Conservation (phyloP, 108 stramenopile genomes). For the Mediolabrus comicus region DNA sequence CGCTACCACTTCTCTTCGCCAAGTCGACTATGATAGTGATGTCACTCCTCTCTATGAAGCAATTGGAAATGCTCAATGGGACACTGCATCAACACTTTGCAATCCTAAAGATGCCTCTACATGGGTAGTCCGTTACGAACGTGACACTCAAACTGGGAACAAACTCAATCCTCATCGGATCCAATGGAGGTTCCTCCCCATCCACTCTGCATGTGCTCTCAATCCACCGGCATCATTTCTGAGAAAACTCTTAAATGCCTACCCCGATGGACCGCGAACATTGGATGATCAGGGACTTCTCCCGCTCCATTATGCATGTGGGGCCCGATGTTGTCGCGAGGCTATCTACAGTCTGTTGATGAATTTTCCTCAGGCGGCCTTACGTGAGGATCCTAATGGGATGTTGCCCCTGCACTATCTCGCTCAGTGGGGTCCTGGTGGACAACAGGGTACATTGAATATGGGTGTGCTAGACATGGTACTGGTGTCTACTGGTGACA, state of each 20-base stretch:
- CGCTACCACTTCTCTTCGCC: slow-evolving; percentile 13
- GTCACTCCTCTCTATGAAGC: slow-evolving; percentile 74
- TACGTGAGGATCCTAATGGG: slow-evolving; percentile 64
- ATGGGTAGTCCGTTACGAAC: slow-evolving; percentile 76
- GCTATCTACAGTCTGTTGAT: slow-evolving; percentile 71
- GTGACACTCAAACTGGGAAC: slow-evolving; percentile 29
- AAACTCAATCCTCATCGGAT: slow-evolving; percentile 32
- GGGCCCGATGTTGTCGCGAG: slow-evolving; percentile 66
- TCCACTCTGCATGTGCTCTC: slow-evolving; percentile 79
- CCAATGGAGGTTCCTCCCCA: slow-evolving; percentile 83
- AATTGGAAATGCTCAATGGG: slow-evolving; percentile 74
- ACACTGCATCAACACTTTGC: slow-evolving; percentile 44
- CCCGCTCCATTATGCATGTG: slow-evolving; percentile 85
- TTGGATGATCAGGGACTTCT: slow-evolving; percentile 84
- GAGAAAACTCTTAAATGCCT: slow-evolving; percentile 54
- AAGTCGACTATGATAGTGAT: slow-evolving; percentile 81
- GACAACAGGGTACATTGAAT: slow-evolving; percentile 3
- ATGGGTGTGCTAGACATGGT: slow-evolving; percentile 74
- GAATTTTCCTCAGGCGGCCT: slow-evolving; percentile 66
- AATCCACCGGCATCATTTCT: slow-evolving; percentile 68
- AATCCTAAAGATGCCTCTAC: slow-evolving; percentile 46
- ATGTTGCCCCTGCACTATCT: slow-evolving; percentile 86
- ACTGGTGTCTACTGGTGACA: slow-evolving; percentile 66
- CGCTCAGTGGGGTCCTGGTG: slow-evolving; percentile 74
- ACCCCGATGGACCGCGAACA: slow-evolving; percentile 65